Conservation (phyloP, 805 yeast species). For the Starmerella stigmatis region DNA sequence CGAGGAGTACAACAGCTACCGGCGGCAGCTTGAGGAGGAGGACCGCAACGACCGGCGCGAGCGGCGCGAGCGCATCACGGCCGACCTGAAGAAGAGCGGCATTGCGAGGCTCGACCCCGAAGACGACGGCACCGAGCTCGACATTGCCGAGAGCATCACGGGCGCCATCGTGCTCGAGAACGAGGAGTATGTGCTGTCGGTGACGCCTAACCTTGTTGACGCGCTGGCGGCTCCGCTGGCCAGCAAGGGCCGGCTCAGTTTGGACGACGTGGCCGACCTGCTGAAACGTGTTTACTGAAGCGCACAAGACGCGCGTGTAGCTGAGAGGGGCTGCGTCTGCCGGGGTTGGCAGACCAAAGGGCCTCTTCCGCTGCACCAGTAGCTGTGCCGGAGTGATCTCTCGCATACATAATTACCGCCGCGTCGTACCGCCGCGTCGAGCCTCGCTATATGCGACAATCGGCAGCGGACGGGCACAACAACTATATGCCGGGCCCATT, state of each 20-base stretch:
- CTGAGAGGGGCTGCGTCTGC: not conserved
- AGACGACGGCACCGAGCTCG: slow-evolving; percentile 18
- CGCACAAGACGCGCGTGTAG: not conserved
- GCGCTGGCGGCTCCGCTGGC: slow-evolving; percentile 6
- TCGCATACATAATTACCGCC: too few relatives aligned
- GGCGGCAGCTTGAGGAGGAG: slow-evolving; percentile 22
- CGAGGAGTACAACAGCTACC: slow-evolving; percentile 20
- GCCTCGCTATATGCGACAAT: too few relatives aligned
- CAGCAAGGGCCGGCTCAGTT: slow-evolving; percentile 8
- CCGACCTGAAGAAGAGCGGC: slow-evolving; percentile 18
- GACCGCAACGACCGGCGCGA: slow-evolving; percentile 15
- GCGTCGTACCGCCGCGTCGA: too few relatives aligned
- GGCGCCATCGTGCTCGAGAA: slow-evolving; percentile 19
- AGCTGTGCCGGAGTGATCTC: too few relatives aligned
- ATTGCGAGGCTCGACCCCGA: slow-evolving; percentile 14
- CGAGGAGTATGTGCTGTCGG: slow-evolving; percentile 18
- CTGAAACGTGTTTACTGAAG: not conserved
- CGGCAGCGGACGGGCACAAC: too few relatives aligned
- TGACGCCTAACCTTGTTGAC: slow-evolving; percentile 11
- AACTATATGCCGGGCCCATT: too few relatives aligned
- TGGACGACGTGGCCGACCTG: slow-evolving; percentile 4
- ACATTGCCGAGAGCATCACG: slow-evolving; percentile 18
- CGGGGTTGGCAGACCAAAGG: too few relatives aligned
- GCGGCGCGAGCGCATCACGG: slow-evolving; percentile 17
- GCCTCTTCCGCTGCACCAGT: too few relatives aligned